phyloP scores from a whole-genome alignment of 2,329 filamentous ascomycete species.

The Epichloe aotearoae region DNA sequence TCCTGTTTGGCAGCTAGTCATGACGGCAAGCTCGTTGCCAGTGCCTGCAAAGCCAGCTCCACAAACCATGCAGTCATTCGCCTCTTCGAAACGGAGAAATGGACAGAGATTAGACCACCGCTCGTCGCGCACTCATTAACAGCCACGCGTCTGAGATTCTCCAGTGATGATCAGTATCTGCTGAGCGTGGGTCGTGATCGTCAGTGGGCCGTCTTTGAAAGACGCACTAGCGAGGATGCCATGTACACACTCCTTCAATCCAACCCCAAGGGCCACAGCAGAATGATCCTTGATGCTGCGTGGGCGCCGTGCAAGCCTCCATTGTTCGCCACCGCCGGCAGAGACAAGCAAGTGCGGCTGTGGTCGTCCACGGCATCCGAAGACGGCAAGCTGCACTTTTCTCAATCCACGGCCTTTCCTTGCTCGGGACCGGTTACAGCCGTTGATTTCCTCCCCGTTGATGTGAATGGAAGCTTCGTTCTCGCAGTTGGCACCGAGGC shows the following conservation, averaged over 20 bases:
- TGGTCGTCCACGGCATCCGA: constrained; percentile 35
- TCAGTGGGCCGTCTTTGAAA: constrained; percentile 75
- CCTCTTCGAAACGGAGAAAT: constrained; percentile 72
- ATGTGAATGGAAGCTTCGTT: constrained; percentile 19
- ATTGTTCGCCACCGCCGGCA: constrained; percentile 73
- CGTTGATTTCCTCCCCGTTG: constrained; percentile 46
- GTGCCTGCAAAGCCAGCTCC: constrained; percentile 84
- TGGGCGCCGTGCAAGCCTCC: constrained; percentile 54
- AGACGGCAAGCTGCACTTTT: constrained; percentile 27
- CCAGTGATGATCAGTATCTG: constrained; percentile 56
- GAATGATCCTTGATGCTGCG: constrained; percentile 83
- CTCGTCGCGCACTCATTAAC: constrained; percentile 80
- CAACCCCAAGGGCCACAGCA: constrained; percentile 73
- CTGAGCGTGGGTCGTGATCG: constrained; percentile 85
- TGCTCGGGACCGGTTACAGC: constrained; percentile 54
- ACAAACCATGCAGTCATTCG: constrained; percentile 90
- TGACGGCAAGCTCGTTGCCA: constrained; percentile 66
- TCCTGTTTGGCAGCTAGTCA: constrained; percentile 70
- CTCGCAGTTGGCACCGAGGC: constrained; percentile 47
- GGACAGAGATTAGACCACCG: constrained; percentile 77
- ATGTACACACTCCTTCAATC: constrained; percentile 45
- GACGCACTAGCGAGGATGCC: constrained; percentile 23
- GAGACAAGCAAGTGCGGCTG: constrained; percentile 73
- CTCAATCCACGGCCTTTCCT: constrained; percentile 38
- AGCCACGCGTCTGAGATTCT: constrained; percentile 71